These are phyloP conservation scores for Trichoderma endophyticum DNA, from an alignment of 2,329 filamentous ascomycete species.

Conservation along the genomic window DNA sequence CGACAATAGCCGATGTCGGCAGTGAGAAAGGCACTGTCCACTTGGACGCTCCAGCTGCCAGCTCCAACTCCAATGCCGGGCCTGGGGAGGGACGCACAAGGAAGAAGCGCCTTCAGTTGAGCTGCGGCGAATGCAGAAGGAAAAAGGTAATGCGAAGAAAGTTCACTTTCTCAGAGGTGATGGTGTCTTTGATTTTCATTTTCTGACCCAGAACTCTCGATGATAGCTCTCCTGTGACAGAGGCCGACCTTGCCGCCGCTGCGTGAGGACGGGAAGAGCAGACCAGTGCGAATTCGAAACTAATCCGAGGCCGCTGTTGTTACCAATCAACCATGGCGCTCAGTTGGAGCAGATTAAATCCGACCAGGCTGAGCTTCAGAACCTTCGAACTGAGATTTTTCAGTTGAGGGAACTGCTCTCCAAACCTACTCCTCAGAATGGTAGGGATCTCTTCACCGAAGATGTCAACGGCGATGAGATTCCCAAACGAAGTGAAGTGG, in stretches of 20 bases:
- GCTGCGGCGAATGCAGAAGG: constrained; percentile 8
- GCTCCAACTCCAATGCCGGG: background rate
- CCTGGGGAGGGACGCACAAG: background rate
- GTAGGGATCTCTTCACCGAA: background rate
- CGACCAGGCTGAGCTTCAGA: background rate
- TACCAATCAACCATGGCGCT: background rate
- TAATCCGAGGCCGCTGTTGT: background rate
- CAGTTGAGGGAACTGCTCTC: constrained; percentile 1
- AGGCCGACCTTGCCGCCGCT: constrained; percentile 1
- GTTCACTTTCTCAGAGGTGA: too few species aligned
- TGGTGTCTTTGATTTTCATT: background rate
- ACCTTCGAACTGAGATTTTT: background rate
- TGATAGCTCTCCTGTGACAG: constrained; percentile 1
- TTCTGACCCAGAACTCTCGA: background rate
- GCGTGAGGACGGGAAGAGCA: constrained; percentile 4
- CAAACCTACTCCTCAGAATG: background rate
- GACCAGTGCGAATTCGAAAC: constrained; percentile 13
- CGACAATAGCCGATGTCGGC: background rate
- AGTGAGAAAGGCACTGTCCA: background rate
- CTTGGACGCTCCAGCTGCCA: background rate
- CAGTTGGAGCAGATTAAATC: constrained; percentile 13
- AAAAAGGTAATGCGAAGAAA: constrained; percentile 5
- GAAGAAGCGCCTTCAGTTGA: constrained; percentile 12
- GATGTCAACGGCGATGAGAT: background rate
- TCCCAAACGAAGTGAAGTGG: background rate